These are phyloP conservation scores for Pleurotus ostreatus DNA, from an alignment of 768 basidiomycete genomes.

Conservation along the genomic window DNA sequence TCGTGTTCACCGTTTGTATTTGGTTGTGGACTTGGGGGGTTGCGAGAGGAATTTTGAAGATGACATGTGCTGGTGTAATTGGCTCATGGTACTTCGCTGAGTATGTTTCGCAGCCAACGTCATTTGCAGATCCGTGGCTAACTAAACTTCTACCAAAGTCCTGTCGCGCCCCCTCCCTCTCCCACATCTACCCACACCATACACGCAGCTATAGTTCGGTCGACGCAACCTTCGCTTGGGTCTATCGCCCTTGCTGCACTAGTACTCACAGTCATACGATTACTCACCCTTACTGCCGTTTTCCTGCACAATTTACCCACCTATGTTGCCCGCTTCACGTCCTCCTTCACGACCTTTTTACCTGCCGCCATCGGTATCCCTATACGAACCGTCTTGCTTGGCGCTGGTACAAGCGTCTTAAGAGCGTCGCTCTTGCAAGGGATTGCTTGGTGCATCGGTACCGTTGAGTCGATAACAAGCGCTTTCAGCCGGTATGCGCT, in stretches of 20 bases:
- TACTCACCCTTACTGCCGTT: constrained; percentile 46
- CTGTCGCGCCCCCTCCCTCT: constrained; percentile 34
- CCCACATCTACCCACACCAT: constrained; percentile 68
- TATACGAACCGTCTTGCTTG: constrained; percentile 1
- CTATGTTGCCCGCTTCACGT: constrained; percentile 42
- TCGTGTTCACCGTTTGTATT: constrained; percentile 50
- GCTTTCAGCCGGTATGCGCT: constrained; percentile 58
- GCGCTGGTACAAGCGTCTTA: constrained; percentile 1
- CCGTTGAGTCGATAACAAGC: constrained; percentile 47
- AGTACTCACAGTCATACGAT: constrained; percentile 66
- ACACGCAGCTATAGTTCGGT: constrained; percentile 72
- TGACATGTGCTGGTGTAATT: constrained; percentile 75
- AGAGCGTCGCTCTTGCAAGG: constrained; percentile 35
- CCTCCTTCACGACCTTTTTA: background rate
- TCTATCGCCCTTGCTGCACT: constrained; percentile 74
- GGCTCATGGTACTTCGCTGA: constrained; percentile 88
- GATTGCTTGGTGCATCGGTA: constrained; percentile 48
- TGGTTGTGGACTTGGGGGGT: constrained; percentile 82
- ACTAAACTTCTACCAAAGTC: constrained; percentile 17
- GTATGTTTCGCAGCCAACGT: constrained; percentile 26
- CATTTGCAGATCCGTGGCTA: background rate
- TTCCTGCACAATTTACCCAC: constrained; percentile 53
- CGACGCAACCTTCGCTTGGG: constrained; percentile 80
- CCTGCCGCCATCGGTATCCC: constrained; percentile 4
- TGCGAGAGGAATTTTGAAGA: constrained; percentile 72